Base-by-base conservation (phyloP, 2,329 filamentous ascomycete genomes). In the Talaromyces piceae region DNA sequence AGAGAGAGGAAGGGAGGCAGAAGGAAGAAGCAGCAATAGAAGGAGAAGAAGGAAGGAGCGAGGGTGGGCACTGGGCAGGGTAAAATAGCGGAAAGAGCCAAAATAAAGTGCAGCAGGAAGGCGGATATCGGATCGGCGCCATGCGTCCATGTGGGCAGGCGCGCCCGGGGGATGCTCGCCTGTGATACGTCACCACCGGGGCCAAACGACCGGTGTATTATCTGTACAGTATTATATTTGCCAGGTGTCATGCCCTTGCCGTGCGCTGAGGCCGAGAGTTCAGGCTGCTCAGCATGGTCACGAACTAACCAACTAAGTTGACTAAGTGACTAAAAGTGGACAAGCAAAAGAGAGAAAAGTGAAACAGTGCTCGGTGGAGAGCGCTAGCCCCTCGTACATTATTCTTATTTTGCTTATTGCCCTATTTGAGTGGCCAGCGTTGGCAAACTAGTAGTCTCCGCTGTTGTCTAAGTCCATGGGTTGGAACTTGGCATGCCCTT, bases 101-200 rank as follows among this genome's bases (percentile, higher is more conserved):
- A 30, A 28, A 41, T 41, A 49, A 41, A 41, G 47, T 37, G 30
- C 47, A 41, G n/a, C 12, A 47, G 46, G 27, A 33, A 48, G 25
- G 31, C 52, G 45, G 50, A 54, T 54, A 54, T 54, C 52, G 52
- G 50, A 54, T 54, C 52, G 37, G 44, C 44, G 52, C 47, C 45
- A 54, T 48, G 45, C 41, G 45, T 49, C 51, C 51, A 53, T 53
- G 51, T 53, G 28, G 28, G 44, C 43, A 27, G 25, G 27, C 25
- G 25, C 26, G 26, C 22, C 39, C 39, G 39, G 39, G 39, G 39
- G 39, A 43, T 43, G 39, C 39, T 43, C 20, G 39, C 20, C 39
- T 43, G 39, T 43, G 39, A 43, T 43, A 43, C 39, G 39, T 43
- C 39, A 43, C 39, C 39, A 4, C 39, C 39, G 39, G 39, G 39